Evolutionary conservation across 2,329 filamentous ascomycete genomes (phyloP).

Genomic region (Epichloe brachyelytri): DNA sequence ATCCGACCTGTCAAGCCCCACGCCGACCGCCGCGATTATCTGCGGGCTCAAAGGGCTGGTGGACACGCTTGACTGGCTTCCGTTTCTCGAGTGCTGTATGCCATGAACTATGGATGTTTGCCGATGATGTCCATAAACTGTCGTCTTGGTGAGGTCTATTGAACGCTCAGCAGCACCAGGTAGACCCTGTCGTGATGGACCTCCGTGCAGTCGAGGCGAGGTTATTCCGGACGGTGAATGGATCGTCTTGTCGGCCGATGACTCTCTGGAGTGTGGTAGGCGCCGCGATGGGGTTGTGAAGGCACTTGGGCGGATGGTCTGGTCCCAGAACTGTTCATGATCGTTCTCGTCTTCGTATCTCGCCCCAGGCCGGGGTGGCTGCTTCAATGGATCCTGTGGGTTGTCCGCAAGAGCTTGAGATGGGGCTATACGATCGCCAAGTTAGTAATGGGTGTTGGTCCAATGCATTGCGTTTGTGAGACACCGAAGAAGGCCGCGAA

Average conservation of each 20-base stretch:
- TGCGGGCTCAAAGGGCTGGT: conserved; percentile 81
- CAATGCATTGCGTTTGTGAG: not conserved
- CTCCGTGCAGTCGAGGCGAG: conserved; percentile 17
- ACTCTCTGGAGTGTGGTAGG: conserved; percentile 42
- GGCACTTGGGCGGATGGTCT: conserved; percentile 34
- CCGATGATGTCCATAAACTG: conserved; percentile 71
- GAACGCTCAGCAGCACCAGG: conserved; percentile 33
- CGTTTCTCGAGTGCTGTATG: conserved; percentile 82
- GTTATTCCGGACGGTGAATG: conserved; percentile 12
- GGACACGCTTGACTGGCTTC: conserved; percentile 67
- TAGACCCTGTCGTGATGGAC: conserved; percentile 27
- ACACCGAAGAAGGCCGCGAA: not conserved
- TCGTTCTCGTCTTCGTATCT: conserved; percentile 42
- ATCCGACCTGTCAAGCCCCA: conserved; percentile 40
- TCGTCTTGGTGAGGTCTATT: conserved; percentile 43
- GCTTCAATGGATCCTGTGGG: conserved; percentile 37
- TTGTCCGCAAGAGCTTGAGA: conserved; percentile 47
- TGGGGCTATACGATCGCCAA: conserved; percentile 30
- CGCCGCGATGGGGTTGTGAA: conserved; percentile 24
- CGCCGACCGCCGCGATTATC: conserved; percentile 59
- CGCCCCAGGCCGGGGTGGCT: conserved; percentile 35
- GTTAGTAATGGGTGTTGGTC: conserved; percentile 3
- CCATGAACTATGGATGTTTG: conserved; percentile 97
- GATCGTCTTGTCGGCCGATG: conserved; percentile 41
- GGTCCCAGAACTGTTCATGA: conserved; percentile 36